Conservation (phyloP, 2,329 filamentous ascomycete genomes). For the Tricladium varicosporioides region DNA sequence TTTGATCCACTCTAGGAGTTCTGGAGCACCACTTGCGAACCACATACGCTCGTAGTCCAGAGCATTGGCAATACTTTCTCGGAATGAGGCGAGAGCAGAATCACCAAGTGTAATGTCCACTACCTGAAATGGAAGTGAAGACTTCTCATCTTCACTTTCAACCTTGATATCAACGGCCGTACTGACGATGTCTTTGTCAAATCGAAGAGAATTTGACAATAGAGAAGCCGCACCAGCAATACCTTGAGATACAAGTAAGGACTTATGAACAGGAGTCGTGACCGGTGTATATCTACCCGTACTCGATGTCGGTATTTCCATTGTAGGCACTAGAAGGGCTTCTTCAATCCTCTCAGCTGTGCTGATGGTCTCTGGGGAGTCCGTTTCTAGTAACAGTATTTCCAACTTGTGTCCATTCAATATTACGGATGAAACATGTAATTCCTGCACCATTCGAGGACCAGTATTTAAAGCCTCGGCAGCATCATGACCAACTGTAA, state of each 20-base stretch:
- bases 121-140: constrained; percentile 46
- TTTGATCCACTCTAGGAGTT: constrained; percentile 65
- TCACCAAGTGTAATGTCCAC: constrained; percentile 64
- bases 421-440: constrained; percentile 61
- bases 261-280: constrained; percentile 80
- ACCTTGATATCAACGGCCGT: constrained; percentile 57
- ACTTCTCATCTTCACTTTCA: constrained; percentile 30
- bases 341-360: constrained; percentile 51
- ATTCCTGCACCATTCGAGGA: constrained; percentile 52
- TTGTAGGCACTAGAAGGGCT: constrained; percentile 69
- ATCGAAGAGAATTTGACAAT: constrained; percentile 39
- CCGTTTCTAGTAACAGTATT: constrained; percentile 54
- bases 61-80: constrained; percentile 67
- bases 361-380: constrained; percentile 39
- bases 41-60: constrained; percentile 71
- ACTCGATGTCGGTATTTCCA: constrained; percentile 66
- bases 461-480: constrained; percentile 30
- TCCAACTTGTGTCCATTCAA: constrained; percentile 64
- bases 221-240: constrained; percentile 63
- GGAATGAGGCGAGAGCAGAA: constrained; percentile 64
- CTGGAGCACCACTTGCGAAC: constrained; percentile 68
- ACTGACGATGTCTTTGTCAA: constrained; percentile 42
- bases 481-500: constrained; percentile 50
- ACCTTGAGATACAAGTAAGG: constrained; percentile 71
- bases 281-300: constrained; percentile 65